Evolutionary conservation across 495 filamentous ascomycete species (phyloP), one percentile per base, ranked within the genome.

Genomic region (Penicillium antarcticum): DNA sequence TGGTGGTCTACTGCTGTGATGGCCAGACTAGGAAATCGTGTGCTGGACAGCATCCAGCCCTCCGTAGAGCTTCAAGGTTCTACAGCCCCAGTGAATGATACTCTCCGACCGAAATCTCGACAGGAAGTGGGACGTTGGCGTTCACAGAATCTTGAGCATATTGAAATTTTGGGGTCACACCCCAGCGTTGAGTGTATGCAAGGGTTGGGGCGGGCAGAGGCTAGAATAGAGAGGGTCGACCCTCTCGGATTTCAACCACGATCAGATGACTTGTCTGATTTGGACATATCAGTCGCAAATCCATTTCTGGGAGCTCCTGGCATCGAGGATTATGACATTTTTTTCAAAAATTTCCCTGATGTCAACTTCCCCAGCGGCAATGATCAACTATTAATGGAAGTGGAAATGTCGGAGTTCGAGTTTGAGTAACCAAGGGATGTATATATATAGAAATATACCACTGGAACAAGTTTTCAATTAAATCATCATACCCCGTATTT

Each of bases 1-100:
- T 67, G 63, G 63, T 67, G 63, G 63, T 45, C 42, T 32, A 58
- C 63, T 8, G 45, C 45, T 18, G 51, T 61, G 14, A 67, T 67
- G 63, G 45, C 45, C 16, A 55, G 61, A n/a, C 47, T 67, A 18
- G 58, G 63, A 12, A 42, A 38, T 16, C 53, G 50, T 16, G 60
- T 58, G 14, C 45, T 66, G 31, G 51, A 51, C 17, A 54, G 35
- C 18, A 48, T 49, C 19, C 45, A 53, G 10, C 50, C 45, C 38
- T 47, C 23, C 24, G 37, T 39, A 24, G 42, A 46, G 17, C 11
- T 41, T 14, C 31, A 24, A 42, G 12, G 43, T 44, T 29, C 11
- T 23, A 42, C 52, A 37, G 17, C 21, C 17, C 45, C 34, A 16
- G 45, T 14, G 13, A 49, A 33, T 14, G 23, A 51, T 47, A 46